Base-by-base conservation (phyloP, 129 eudicot species). In the Oenanthe sinensis region DNA sequence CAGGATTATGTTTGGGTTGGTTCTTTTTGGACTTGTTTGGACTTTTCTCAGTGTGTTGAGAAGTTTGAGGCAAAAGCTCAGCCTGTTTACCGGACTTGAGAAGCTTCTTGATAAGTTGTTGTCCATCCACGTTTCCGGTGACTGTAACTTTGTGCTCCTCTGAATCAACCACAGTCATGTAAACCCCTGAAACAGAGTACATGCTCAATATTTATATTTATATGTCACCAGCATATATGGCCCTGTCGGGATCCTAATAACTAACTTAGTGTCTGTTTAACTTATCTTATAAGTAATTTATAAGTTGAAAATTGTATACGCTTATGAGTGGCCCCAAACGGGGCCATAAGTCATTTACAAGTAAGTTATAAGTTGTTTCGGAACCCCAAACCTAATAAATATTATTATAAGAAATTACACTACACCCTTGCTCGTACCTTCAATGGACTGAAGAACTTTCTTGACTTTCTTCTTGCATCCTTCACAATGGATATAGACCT, bases 391-490 rank as follows among this genome's bases (percentile, higher is more conserved):
- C 2, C 42, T 39, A 39, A 3, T 39, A 39, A 39, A 39, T 5
- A 39, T 39, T 1, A 39, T 3, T 39, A 5, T 39, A 39, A 39
- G 42, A 39, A 39, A 39, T 3, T 16, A 15, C 22, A 15, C 7
- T 26, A 4, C 36, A 33, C 36, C 89, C 96, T 93, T 4, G 11
- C 4, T 39, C 10, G 47, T 14, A 93, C 97, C 98, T 74, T 89
- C 97, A 54, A 91, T 86, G 81, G 82, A 85, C 54, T 88, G 96
- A 28, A 93, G 97, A 70, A 91, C 87, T 87, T 91, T 93, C 87
- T 79, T 91, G 8, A 93, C 98, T 88, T 89, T 93, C 87, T 89
- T 93, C 89, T 85, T 86, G 85, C 97, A 93, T 44, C 98, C 98
- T 85, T 82, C 97, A 65, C 97, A 93, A 52, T 92, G 93, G 74